Conservation (phyloP, 2,329 filamentous ascomycete species). For the Immersiporthe knoxdaviesiana region DNA sequence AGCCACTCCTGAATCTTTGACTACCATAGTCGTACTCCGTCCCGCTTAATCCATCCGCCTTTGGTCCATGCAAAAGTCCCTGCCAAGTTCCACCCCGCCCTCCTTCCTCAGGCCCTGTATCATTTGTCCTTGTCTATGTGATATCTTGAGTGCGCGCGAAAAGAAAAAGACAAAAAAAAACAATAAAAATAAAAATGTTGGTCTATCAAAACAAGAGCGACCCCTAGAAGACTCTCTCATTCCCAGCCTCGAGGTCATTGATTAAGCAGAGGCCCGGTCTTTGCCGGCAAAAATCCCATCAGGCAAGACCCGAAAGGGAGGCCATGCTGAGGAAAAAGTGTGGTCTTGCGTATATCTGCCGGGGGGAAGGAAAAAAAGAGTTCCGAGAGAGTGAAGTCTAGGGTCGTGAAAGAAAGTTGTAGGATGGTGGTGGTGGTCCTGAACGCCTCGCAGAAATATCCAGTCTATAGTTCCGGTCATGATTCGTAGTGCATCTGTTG, state of each 20-base stretch:
- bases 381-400: conserved; percentile 14
- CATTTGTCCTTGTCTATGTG: conserved; percentile 21
- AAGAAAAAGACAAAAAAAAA: not conserved
- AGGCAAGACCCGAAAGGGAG: conserved; percentile 3
- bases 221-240: not conserved
- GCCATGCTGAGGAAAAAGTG: not conserved
- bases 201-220: conserved; percentile 14
- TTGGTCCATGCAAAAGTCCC: not conserved
- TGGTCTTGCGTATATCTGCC: conserved; percentile 19
- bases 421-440: conserved; percentile 25
- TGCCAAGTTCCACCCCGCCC: not conserved
- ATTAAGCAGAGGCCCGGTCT: conserved; percentile 3
- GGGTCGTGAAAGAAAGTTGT: conserved; percentile 19
- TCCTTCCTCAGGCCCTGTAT: conserved; percentile 5
- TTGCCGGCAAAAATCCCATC: not conserved
- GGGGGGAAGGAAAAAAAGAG: conserved; percentile 9
- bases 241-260: conserved; percentile 4
- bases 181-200: not conserved
- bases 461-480: conserved; percentile 30
- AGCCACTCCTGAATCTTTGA: not conserved
- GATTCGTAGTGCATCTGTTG: conserved; percentile 26
- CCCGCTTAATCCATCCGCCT: not conserved
- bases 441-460: conserved; percentile 30
- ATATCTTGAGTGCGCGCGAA: conserved; percentile 13
- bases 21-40: conserved; percentile 19